phyloP scores from a whole-genome alignment of 2,329 filamentous ascomycete species.

The Zasmidium angulare region DNA sequence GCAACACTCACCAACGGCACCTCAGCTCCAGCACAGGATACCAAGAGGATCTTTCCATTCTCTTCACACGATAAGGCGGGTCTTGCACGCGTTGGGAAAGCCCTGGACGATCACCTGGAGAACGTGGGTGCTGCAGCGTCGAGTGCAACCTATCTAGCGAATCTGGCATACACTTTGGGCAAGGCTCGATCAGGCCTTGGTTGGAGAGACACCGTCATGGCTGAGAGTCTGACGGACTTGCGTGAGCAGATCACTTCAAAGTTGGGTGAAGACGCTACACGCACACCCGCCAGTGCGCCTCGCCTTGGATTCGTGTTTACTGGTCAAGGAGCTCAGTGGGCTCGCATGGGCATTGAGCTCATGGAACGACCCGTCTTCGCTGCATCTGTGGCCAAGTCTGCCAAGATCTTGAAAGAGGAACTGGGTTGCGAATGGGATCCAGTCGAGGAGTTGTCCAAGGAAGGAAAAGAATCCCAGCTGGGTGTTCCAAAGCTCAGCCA shows the following conservation, averaged over 20 bases:
- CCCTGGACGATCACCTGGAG: not conserved
- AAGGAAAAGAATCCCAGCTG: not conserved
- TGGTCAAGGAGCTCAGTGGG: conserved; percentile 20
- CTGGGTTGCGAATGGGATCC: not conserved
- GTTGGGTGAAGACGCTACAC: too few relatives aligned
- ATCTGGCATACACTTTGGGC: conserved; percentile 9
- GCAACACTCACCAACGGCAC: not conserved
- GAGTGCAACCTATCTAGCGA: not conserved
- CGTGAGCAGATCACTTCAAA: too few relatives aligned
- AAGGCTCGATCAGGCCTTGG: not conserved
- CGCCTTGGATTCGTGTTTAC: conserved; percentile 10
- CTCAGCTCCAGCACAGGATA: not conserved
- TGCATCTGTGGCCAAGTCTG: not conserved
- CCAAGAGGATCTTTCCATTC: too few relatives aligned
- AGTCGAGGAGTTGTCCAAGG: conserved; percentile 3
- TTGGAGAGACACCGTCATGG: not conserved
- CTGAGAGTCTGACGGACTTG: not conserved
- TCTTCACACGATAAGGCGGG: not conserved
- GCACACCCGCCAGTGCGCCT: not conserved
- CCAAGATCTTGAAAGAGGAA: not conserved
- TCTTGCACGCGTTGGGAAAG: not conserved
- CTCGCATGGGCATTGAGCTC: conserved; percentile 20
- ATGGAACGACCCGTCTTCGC: conserved; percentile 3
- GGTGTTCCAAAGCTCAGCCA: conserved; percentile 37
- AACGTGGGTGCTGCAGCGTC: not conserved